Evolutionary conservation across 495 filamentous ascomycete species (phyloP).

Genomic region (Baudoinia panamericana): DNA sequence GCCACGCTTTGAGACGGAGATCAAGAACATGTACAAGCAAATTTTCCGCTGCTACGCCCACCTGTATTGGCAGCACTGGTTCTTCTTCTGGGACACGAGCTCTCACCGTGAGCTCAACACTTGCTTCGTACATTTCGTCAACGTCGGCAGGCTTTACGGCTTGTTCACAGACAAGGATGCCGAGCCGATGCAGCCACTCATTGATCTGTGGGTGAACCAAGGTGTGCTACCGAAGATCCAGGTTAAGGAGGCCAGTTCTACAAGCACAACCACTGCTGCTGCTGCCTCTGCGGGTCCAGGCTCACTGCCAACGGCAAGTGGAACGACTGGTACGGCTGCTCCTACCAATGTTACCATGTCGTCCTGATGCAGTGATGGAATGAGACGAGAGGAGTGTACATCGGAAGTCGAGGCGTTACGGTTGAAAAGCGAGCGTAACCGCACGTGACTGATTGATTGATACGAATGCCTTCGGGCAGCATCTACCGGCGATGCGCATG

Average conservation of each 20-base stretch:
- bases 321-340: too few species aligned
- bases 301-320: too few species aligned
- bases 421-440: too few species aligned
- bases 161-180: slow-evolving; percentile 72
- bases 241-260: not conserved
- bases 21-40: slow-evolving; percentile 83
- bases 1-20: slow-evolving; percentile 68
- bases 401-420: too few species aligned
- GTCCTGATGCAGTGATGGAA: too few species aligned
- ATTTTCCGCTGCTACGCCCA: slow-evolving; percentile 96
- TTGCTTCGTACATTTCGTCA: slow-evolving; percentile 86
- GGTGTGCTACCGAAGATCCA: slow-evolving; percentile 52
- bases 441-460: too few species aligned
- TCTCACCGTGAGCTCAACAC: slow-evolving; percentile 82
- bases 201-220: slow-evolving; percentile 77
- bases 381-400: too few species aligned
- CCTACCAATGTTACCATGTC: too few species aligned
- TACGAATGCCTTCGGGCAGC: too few species aligned
- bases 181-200: slow-evolving; percentile 85
- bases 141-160: slow-evolving; percentile 71
- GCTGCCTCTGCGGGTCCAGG: not conserved
- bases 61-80: slow-evolving; percentile 60
- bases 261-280: not conserved
- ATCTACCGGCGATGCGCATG: too few species aligned
- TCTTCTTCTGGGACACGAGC: slow-evolving; percentile 83